Evolutionary conservation across 208 protist genomes (phyloP).

Genomic region (Leishmania tarentolae): DNA sequence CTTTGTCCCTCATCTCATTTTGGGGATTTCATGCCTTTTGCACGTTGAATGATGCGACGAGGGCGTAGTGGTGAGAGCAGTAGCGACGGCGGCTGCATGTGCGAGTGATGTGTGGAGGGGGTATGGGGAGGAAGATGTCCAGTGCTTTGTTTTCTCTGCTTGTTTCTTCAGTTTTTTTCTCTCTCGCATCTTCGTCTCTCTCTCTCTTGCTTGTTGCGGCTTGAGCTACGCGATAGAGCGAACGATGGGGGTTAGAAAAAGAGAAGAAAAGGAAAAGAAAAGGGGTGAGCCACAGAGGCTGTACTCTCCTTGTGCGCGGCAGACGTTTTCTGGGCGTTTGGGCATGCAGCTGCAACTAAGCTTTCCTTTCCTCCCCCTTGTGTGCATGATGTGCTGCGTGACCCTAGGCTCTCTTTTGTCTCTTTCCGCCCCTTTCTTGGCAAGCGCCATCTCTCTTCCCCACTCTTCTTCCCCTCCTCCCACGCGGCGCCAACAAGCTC

Average conservation of each 20-base stretch:
- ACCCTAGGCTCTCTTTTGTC: not conserved
- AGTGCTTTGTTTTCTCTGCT: not conserved
- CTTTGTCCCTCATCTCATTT: not conserved
- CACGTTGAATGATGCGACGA: not conserved
- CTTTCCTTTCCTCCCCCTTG: not conserved
- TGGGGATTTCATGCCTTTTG: not conserved
- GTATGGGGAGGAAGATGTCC: not conserved
- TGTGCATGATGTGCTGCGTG: not conserved
- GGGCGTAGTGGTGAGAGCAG: not conserved
- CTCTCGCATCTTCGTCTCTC: not conserved
- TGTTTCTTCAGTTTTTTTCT: not conserved
- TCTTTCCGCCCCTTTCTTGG: not conserved
- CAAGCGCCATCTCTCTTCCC: not conserved
- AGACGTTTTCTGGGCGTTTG: not conserved
- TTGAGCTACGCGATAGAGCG: not conserved
- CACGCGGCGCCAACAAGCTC: not conserved
- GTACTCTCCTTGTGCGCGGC: not conserved
- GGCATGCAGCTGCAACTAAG: not conserved
- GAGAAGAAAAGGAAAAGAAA: not conserved
- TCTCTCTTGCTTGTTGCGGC: not conserved
- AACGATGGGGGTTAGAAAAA: too few species aligned
- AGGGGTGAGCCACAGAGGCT: not conserved
- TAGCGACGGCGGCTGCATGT: not conserved
- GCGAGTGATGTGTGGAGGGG: not conserved
- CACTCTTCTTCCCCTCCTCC: not conserved